Evolutionary conservation across 78 protist genomes (phyloP).

Genomic region (Pigoraptor vietnamica): DNA sequence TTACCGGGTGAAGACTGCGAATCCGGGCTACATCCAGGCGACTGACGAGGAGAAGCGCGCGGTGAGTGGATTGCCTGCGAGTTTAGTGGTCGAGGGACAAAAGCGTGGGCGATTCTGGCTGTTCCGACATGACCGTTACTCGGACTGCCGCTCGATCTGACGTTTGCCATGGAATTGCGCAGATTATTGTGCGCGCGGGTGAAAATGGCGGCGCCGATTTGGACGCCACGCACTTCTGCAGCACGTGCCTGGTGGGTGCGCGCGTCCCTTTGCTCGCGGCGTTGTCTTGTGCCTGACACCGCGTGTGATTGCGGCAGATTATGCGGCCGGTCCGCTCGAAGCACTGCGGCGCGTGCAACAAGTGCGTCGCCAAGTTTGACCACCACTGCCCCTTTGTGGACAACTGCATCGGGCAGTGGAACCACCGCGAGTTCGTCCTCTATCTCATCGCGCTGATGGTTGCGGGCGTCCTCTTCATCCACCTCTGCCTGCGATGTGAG

Average conservation of each 20-base stretch:
- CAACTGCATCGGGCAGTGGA: slow-evolving; percentile 70
- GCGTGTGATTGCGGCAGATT: too few relatives aligned
- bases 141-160: too few relatives aligned
- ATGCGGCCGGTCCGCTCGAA: slow-evolving; percentile 21
- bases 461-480: neutral
- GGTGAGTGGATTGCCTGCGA: too few relatives aligned
- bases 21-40: neutral
- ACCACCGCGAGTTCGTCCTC: slow-evolving; percentile 31
- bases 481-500: neutral
- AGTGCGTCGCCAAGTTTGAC: slow-evolving; percentile 70
- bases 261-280: neutral
- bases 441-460: neutral
- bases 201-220: neutral
- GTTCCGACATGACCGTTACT: too few relatives aligned
- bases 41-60: neutral
- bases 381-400: slow-evolving; percentile 94
- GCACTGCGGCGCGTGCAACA: slow-evolving; percentile 55
- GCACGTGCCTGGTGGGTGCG: neutral
- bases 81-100: too few relatives aligned
- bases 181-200: neutral
- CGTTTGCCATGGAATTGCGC: neutral
- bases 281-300: too few relatives aligned
- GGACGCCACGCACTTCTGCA: neutral
- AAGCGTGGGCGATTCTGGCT: too few relatives aligned
- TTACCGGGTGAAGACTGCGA: neutral